A percentile compares a stretch with the other conserved stretches of the same genome.
Conservation (phyloP, 1,139 yeast species). For the Candida pseudoviswanathii region DNA sequence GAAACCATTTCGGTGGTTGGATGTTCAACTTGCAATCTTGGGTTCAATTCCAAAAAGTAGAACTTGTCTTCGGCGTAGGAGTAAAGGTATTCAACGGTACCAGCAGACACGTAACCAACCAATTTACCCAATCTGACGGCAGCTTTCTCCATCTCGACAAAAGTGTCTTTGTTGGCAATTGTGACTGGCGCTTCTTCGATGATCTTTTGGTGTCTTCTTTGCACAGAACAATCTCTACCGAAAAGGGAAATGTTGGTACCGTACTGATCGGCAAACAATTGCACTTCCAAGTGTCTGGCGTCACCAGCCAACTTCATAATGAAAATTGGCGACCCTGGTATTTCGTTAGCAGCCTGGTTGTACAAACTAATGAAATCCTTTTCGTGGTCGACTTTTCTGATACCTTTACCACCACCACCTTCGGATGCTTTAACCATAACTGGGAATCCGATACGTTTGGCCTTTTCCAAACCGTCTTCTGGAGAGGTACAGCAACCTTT, state of each 20-base stretch:
- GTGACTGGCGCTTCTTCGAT: slow-evolving; percentile 98
- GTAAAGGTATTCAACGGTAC: slow-evolving; percentile 96
- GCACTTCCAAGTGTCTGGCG: slow-evolving; percentile 95
- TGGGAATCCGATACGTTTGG: slow-evolving; percentile 88
- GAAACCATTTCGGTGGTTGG: slow-evolving; percentile 99
- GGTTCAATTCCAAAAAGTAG: slow-evolving; percentile 93
- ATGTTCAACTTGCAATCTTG: slow-evolving; percentile 98
- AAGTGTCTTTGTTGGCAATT: slow-evolving; percentile 83
- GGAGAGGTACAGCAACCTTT: slow-evolving; percentile 87
- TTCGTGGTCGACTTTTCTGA: slow-evolving; percentile 84
- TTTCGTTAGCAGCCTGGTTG: slow-evolving; percentile 90
- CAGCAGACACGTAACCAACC: slow-evolving; percentile 98
- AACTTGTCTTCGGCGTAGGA: slow-evolving; percentile 93
- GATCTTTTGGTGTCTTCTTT: slow-evolving; percentile 95
- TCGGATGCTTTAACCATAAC: slow-evolving; percentile 96
- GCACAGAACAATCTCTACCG: slow-evolving; percentile 97
- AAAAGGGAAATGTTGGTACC: slow-evolving; percentile 92
- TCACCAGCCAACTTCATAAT: slow-evolving; percentile 94
- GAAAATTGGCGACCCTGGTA: slow-evolving; percentile 94
- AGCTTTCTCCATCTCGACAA: slow-evolving; percentile 90
- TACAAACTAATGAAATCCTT: slow-evolving; percentile 70
- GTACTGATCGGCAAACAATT: slow-evolving; percentile 90
- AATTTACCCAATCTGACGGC: slow-evolving; percentile 95
- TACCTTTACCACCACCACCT: slow-evolving; percentile 99
- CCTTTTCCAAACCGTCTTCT: slow-evolving; percentile 85